A percentile compares a stretch with the other conserved stretches of the same genome.
Evolutionary conservation across 306 rosid species (phyloP).

Genomic region (Aeschynomene evenia): DNA sequence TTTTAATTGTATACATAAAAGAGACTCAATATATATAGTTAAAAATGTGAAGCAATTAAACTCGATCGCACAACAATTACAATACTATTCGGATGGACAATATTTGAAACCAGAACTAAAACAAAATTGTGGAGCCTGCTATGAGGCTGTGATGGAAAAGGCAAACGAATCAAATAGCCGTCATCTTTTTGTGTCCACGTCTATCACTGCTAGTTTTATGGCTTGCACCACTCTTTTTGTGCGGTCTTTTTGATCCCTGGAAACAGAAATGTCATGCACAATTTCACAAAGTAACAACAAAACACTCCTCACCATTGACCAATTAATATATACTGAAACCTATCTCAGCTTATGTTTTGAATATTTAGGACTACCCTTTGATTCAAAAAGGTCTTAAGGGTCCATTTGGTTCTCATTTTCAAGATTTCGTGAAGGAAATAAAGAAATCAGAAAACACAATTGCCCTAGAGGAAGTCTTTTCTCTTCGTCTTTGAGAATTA

Average conservation of each 20-base stretch:
- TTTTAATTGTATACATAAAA: no score
- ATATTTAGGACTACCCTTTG: neutral
- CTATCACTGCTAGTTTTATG: constrained; percentile 29
- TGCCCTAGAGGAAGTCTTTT: no score
- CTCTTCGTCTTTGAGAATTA: neutral
- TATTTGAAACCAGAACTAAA: constrained; percentile 10
- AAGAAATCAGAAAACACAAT: no score
- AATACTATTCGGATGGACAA: neutral
- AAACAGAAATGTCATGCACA: constrained; percentile 6
- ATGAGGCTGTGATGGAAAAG: constrained; percentile 20
- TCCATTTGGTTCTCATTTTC: no score
- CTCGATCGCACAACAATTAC: neutral
- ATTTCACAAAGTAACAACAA: neutral
- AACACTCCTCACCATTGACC: neutral
- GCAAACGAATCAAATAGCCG: constrained; percentile 28
- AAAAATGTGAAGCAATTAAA: no score
- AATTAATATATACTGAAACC: neutral
- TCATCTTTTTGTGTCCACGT: constrained; percentile 41
- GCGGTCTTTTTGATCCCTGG: constrained; percentile 54
- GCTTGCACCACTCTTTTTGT: constrained; percentile 40
- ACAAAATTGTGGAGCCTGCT: constrained; percentile 42
- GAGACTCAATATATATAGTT: no score
- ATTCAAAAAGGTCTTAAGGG: neutral
- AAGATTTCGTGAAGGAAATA: no score
- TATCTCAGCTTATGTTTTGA: neutral